phyloP scores from a whole-genome alignment of 1,284 basidiomycete species.

The Apiotrichum veenhuisii region DNA sequence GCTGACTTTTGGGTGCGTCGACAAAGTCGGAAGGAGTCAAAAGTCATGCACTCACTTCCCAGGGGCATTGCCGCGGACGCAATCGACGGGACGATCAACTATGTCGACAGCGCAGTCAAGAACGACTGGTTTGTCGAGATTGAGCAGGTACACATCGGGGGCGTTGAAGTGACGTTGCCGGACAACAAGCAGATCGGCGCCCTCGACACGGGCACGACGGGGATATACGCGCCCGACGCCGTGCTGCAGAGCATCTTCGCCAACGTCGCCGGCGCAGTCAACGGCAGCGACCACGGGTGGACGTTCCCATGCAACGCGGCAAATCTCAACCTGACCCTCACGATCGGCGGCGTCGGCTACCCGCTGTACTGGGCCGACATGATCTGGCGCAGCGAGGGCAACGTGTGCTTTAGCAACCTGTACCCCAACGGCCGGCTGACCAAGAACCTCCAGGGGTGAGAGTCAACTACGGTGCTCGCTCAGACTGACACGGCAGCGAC shows the following conservation, averaged over 20 bases:
- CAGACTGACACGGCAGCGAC: background rate
- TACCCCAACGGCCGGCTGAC: background rate
- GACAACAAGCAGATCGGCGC: background rate
- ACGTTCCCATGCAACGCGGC: background rate
- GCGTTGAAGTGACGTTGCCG: background rate
- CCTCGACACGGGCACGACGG: background rate
- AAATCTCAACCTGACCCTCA: slow-evolving; percentile 55
- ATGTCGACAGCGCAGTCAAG: background rate
- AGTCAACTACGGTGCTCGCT: background rate
- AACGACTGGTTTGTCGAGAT: background rate
- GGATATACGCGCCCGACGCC: background rate
- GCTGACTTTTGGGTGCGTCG: background rate
- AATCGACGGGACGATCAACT: background rate
- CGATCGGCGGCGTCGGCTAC: slow-evolving; percentile 53
- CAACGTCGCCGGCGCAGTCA: slow-evolving; percentile 1
- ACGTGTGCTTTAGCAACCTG: slow-evolving; percentile 1
- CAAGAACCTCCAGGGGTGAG: background rate
- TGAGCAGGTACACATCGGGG: background rate
- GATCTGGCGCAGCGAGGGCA: background rate
- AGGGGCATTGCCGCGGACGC: background rate
- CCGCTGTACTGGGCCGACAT: slow-evolving; percentile 1
- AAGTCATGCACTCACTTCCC: background rate
- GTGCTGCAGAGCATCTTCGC: background rate
- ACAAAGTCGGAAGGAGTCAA: background rate
- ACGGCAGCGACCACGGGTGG: background rate